These are phyloP conservation scores for Xanthoconium separans DNA, from an alignment of 1,284 basidiomycete genomes.

Conservation along the genomic window DNA sequence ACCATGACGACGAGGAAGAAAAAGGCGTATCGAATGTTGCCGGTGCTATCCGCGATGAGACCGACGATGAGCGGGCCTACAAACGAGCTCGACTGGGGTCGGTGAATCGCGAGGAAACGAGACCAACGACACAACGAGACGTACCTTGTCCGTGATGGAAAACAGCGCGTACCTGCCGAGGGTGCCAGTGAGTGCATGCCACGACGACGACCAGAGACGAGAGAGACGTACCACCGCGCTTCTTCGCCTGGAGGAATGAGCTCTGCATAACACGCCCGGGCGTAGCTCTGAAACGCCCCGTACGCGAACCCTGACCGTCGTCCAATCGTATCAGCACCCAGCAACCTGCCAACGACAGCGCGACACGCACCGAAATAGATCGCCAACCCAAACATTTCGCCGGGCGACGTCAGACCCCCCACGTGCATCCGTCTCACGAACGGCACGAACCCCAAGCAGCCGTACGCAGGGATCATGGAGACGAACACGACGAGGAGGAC, in stretches of 20 bases:
- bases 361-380: slow-evolving; percentile 68
- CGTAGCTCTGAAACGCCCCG: slow-evolving; percentile 80
- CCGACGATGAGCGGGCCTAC: slow-evolving; percentile 87
- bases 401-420: slow-evolving; percentile 73
- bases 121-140: not conserved
- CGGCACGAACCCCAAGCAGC: slow-evolving; percentile 75
- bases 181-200: not conserved
- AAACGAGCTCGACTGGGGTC: slow-evolving; percentile 74
- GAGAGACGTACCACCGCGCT: slow-evolving; percentile 62
- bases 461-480: slow-evolving; percentile 75
- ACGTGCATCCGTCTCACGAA: slow-evolving; percentile 46
- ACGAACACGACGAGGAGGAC: slow-evolving; percentile 66
- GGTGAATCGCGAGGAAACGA: not conserved
- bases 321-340: not conserved
- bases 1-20: slow-evolving; percentile 84
- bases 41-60: slow-evolving; percentile 79
- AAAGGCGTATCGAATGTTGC: slow-evolving; percentile 88
- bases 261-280: slow-evolving; percentile 76
- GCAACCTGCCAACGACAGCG: too few species aligned
- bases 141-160: slow-evolving; percentile 84
- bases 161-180: slow-evolving; percentile 64
- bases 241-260: slow-evolving; percentile 78
- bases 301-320: slow-evolving; percentile 57
- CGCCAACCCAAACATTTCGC: slow-evolving; percentile 83
- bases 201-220: too few species aligned